Base-by-base conservation (phyloP, 2,329 filamentous ascomycete species). In the Phaeophleospora eucalypticola region DNA sequence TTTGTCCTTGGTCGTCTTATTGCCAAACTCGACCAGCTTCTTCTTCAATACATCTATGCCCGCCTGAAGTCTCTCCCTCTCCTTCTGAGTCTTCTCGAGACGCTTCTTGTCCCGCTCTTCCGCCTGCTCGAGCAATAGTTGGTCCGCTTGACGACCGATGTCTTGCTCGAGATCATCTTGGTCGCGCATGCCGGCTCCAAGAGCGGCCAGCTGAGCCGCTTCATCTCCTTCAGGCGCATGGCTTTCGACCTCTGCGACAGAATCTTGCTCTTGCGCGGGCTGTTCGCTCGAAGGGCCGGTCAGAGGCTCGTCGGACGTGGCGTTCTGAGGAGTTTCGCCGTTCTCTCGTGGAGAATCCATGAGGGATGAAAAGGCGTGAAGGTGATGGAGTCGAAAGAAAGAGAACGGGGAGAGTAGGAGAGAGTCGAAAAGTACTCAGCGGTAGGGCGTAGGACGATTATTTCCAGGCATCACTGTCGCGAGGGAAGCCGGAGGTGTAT, bases 131-230 rank as follows among this genome's bases (percentile, higher is more conserved):
- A 71, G 72, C 37, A 84, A 72, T 38, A 83, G 61, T 56, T 76
- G 73, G 59, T 83, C 80, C 32, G 81, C 81, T 70, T 84, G 78
- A 36, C 76, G 74, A 20, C 80, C 78, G 53, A 97, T 94, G 61
- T 95, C 89, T 52, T 89, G 80, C 67, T 96, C 91, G 16, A 97
- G 72, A 49, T 96, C 90, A 70, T 90, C 84, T 66, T 97, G 91
- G 60, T 95, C 83, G 47, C 88, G 82, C 17, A 93, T 81, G 12
- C 58, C 61, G 6, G 67, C 64, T 3, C 63, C 60, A 3, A 69
- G 57, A 14, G 57, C 59, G 3, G 63, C 65, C 3, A 74, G 58
- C 14, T 69, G 64, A 7, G 69, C 65, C 36, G 67, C 68, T 49
- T 73, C 71, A 37, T 64, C 58, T 12, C 46, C 51, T 34, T 36